Evolutionary conservation across 176 grass and related monocot genomes (phyloP), one percentile per base, ranked within the genome.

Genomic region (Typha latifolia): DNA sequence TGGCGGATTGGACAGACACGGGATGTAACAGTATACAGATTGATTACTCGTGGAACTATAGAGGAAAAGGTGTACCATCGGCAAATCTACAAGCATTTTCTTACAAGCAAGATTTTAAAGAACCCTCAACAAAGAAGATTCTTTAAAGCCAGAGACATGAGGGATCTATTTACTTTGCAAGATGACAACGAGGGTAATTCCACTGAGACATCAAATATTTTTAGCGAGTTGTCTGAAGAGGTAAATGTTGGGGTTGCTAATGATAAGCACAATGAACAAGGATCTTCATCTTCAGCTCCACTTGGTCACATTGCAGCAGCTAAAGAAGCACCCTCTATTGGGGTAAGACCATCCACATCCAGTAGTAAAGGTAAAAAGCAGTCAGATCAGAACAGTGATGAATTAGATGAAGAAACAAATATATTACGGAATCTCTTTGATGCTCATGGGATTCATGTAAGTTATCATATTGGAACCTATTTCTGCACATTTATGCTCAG

Each of bases 1-100:
- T 96, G 92, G 92, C 68, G 92, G 67, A 91, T 89, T 61, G 92
- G 92, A 57, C 92, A 96, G 71, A 96, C 66, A 20, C 83, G 77
- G 67, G 92, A 96, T 53, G 92, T 96, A 32, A 91, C 85, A 0
- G 79, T 96, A 23, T 96, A 96, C 72, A 80, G 92, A 73, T 81
- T 96, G 32, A 89, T 96, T 31, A 96, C 92, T 21, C 87, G 85
- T 66, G 92, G 92, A 31, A 91, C 92, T 3, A 96, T 96, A 80
- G 92, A 96, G 75, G 92, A 96, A 75, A 96, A 91, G 72, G 85
- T 91, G 5, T 96, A 96, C 52, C 92, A 91, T 67, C 69, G 92
- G 69, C 92, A 96, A 57, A 96, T 96, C 63, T 86, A 91, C 66
- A 96, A 96, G 80, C 85, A 91, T 85, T 96, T 91, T 66, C 87